Evolutionary conservation across 148 eudicot species (phyloP).

Genomic region (Rhododendron williamsianum): DNA sequence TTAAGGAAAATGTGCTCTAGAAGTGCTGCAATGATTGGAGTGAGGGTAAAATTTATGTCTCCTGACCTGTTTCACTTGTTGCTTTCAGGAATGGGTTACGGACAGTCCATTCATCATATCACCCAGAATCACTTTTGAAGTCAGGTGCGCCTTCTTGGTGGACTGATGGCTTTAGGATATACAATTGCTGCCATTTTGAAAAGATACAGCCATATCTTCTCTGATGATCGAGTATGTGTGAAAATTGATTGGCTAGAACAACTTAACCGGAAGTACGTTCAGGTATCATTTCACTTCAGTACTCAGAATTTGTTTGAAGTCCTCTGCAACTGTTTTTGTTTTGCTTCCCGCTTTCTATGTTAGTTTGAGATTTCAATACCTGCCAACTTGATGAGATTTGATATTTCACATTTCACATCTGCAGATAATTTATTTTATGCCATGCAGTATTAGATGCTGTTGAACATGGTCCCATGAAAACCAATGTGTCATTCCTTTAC

Average conservation of each 20-base stretch:
- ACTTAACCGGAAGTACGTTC: slow-evolving; percentile 77
- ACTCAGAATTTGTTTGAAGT: neutral
- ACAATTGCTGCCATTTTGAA: slow-evolving; percentile 91
- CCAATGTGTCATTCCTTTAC: neutral
- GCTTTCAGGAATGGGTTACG: slow-evolving; percentile 96
- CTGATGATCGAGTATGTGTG: slow-evolving; percentile 70
- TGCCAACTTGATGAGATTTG: neutral
- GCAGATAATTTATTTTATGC: neutral
- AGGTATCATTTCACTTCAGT: slow-evolving; percentile 40
- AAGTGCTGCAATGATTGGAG: neutral
- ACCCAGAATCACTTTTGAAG: slow-evolving; percentile 95
- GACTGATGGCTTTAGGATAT: slow-evolving; percentile 95
- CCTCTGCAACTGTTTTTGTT: neutral
- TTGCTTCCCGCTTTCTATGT: neutral
- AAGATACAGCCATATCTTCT: slow-evolving; percentile 82
- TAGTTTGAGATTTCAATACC: slow-evolving; percentile 2
- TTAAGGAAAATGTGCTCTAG: neutral
- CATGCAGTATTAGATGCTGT: slow-evolving; percentile 4
- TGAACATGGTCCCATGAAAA: neutral
- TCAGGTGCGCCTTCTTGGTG: slow-evolving; percentile 98
- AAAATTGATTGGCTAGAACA: slow-evolving; percentile 96
- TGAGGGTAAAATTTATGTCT: neutral
- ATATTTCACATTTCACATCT: neutral
- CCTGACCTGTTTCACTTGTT: slow-evolving; percentile 19
- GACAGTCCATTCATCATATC: slow-evolving; percentile 95